Base-by-base conservation (phyloP, 1,139 yeast species). In the Kazachstania sp. region DNA sequence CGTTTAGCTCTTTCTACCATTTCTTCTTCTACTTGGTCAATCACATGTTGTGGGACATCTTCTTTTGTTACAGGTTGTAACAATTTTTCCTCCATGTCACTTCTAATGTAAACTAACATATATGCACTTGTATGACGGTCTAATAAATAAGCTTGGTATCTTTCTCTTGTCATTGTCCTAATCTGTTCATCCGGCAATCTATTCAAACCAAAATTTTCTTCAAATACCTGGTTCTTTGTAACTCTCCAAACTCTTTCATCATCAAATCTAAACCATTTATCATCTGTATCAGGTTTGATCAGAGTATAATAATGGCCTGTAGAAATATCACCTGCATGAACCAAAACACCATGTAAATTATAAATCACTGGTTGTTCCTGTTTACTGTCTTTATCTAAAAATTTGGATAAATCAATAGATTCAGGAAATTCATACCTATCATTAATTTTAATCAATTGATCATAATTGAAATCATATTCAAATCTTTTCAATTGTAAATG, bases 301-400 rank as follows among this genome's bases (percentile, higher is more conserved):
- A 92, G 76, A 0, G 98, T 94, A 63, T 92, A 92, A 65, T 92
- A 92, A 63, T 92, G 99, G 23, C 99, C 99, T 46, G 92, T 86
- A 20, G 95, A 86, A 47, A 92, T 83, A 60, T 90, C 95, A 51
- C 99, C 99, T 45, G 90, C 85, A 63, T 92, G 99, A 6, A 92
- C 97, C 50, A 92, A 72, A 2, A 94, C 98, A 9, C 96, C 97
- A 63, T 92, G 97, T 40, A 92, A 70, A 49, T 80, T 81, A 64
- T 92, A 92, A 39, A 72, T 79, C 81, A 92, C 84, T 47, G 86
- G 76, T 53, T 81, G 82, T 32, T 71, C 63, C 39, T 70, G 68
- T 3, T 71, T 66, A n/a, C 71, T 66, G 38, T 75, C 79, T 48
- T 78, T 80, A 51, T 85, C 94, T 52, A 92, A 70, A 60, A 78